Evolutionary conservation across 2,329 filamentous ascomycete species (phyloP), one percentile per base, ranked within the genome.

Genomic region (Fusarium drepaniforme): DNA sequence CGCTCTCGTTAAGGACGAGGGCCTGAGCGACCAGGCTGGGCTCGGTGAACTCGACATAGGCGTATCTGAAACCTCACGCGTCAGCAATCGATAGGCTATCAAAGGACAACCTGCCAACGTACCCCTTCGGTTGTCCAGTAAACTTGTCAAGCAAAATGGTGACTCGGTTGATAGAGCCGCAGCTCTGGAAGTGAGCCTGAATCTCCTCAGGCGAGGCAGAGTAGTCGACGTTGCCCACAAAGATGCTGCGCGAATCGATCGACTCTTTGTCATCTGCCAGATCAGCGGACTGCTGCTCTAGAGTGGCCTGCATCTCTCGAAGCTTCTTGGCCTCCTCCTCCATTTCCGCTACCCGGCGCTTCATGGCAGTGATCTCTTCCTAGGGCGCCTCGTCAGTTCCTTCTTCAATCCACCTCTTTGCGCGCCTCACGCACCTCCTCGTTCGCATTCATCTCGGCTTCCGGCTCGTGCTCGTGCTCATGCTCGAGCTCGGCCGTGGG

Each of bases 51-150:
- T 99, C 97, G 80, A 99, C 97, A 85, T 99, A 99, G 81, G 97
- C 97, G 86, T 99, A 99, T 76, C 96, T 98, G 85, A 66, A 76
- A 57, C 23, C 5, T 21, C 18, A 44, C n/a, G 42, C 21, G 66
- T 78, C 70, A 80, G 77, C 65, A 64, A 28, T 44, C 40, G 33
- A 64, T 40, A 30, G 35, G n/a, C 44, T 8, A 18, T 18, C 53
- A 9, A 40, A 64, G 8, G 9, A 28, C 40, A 23, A 13, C 13
- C n/a, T 13, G 30, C 25, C 11, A 67, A 80, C 93, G 84, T 88
- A 98, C 96, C 97, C 97, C 88, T 99, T 99, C n/a, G 97, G 97
- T 88, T 98, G 96, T 75, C 97, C 97, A 13, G 96, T 98, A 82
- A 98, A 98, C 87, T 99, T 99, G 87, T 99, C 97, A 78, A 99